Evolutionary conservation across 495 filamentous ascomycete species (phyloP).

Genomic region (Tuber aestivum): DNA sequence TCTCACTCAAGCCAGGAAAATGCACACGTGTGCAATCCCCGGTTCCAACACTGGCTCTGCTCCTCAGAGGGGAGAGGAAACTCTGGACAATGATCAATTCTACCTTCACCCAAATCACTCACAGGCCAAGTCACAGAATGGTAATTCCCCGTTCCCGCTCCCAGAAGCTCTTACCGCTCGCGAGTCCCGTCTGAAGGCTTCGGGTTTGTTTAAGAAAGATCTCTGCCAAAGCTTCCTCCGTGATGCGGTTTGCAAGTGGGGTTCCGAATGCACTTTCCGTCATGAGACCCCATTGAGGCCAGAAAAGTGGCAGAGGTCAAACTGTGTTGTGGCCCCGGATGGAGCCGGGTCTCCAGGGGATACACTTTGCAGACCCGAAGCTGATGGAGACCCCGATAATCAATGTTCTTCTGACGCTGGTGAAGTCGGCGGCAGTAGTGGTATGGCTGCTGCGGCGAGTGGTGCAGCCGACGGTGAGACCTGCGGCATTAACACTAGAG

Average conservation of each 20-base stretch:
- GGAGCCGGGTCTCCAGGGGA: neutral
- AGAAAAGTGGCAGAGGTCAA: neutral
- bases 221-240: neutral
- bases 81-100: neutral
- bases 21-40: neutral
- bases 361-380: neutral
- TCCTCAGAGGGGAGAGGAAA: neutral
- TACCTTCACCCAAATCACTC: constrained; percentile 4
- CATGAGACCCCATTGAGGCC: constrained; percentile 8
- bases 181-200: constrained; percentile 3
- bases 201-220: neutral
- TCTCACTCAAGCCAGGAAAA: constrained; percentile 1
- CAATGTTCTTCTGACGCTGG: neutral
- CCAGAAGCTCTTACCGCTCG: neutral
- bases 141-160: neutral
- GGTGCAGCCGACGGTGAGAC: neutral
- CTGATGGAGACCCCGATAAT: neutral
- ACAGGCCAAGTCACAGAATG: neutral
- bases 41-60: neutral
- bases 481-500: neutral
- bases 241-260: constrained; percentile 10
- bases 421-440: neutral
- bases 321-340: neutral
- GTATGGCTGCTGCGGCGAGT: neutral
- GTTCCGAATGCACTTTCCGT: constrained; percentile 10